These are phyloP conservation scores for Cladochytrium replicatum DNA, from an alignment of 192 early-diverging fungal genomes.

Conservation along the genomic window DNA sequence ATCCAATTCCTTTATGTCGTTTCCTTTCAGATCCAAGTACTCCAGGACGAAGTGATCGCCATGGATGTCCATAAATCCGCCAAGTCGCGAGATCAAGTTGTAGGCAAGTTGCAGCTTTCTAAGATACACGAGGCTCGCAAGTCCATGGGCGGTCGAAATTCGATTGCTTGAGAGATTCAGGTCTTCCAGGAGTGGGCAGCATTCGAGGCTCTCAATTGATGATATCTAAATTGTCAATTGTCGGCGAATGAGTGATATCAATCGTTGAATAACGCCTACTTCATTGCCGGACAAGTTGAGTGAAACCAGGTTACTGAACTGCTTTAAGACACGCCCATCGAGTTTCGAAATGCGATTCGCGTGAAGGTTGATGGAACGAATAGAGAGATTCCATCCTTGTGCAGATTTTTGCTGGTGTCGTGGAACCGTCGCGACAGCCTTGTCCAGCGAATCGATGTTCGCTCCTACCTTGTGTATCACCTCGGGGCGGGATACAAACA, in stretches of 20 bases:
- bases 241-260: too few relatives aligned
- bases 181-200: conserved; percentile 3
- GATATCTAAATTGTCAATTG: too few relatives aligned
- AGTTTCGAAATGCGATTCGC: conserved; percentile 11
- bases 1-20: conserved; percentile 16
- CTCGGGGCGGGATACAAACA: too few relatives aligned
- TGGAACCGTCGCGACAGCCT: too few relatives aligned
- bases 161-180: conserved; percentile 31
- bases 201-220: too few relatives aligned
- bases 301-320: too few relatives aligned
- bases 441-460: too few relatives aligned
- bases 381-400: too few relatives aligned
- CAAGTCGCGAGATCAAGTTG: conserved; percentile 17
- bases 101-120: conserved; percentile 29
- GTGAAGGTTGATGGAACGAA: conserved; percentile 22
- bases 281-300: too few relatives aligned
- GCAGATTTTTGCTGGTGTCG: too few relatives aligned
- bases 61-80: conserved; percentile 19
- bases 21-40: conserved; percentile 35
- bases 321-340: conserved; percentile 4
- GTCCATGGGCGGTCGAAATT: conserved; percentile 16
- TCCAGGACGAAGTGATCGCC: conserved; percentile 18
- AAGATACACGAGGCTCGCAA: conserved; percentile 11
- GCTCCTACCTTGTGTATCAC: too few relatives aligned
- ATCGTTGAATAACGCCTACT: too few relatives aligned